Conservation (phyloP, 768 basidiomycete genomes). For the Auricularia heimuer region DNA sequence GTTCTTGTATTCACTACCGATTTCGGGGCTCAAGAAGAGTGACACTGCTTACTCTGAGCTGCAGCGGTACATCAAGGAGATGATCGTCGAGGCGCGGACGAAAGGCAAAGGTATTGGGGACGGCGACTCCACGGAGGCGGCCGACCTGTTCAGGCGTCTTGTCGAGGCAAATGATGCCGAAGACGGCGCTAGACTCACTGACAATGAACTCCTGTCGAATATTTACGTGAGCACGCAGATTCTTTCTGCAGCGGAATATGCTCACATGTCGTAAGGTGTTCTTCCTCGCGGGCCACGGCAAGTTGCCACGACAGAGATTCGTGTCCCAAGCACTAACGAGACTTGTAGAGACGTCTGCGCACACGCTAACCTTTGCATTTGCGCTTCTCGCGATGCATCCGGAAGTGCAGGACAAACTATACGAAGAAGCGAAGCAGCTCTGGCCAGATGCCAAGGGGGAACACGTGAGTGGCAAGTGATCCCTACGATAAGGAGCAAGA, state of each 20-base stretch:
- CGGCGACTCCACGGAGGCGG: slow-evolving; percentile 9
- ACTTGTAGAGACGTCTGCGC: slow-evolving; percentile 37
- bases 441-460: slow-evolving; percentile 25
- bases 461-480: slow-evolving; percentile 17
- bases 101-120: background rate
- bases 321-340: background rate
- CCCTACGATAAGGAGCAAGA: background rate
- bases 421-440: slow-evolving; percentile 28
- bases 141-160: slow-evolving; percentile 34
- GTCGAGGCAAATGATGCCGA: slow-evolving; percentile 35
- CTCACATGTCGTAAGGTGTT: slow-evolving; percentile 24
- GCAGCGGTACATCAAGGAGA: slow-evolving; percentile 30
- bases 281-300: slow-evolving; percentile 41
- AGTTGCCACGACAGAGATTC: background rate
- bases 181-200: slow-evolving; percentile 26
- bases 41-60: slow-evolving; percentile 28
- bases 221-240: slow-evolving; percentile 30
- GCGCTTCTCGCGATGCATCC: slow-evolving; percentile 40
- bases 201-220: slow-evolving; percentile 38
- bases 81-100: slow-evolving; percentile 28
- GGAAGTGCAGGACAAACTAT: slow-evolving; percentile 36
- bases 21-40: slow-evolving; percentile 29
- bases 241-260: background rate
- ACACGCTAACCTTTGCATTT: slow-evolving; percentile 34
- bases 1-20: slow-evolving; percentile 9